A percentile compares a stretch with the other conserved stretches of the same genome.
Evolutionary conservation across 2,329 filamentous ascomycete species (phyloP).

Genomic region (Ophiocordyceps sinensis): DNA sequence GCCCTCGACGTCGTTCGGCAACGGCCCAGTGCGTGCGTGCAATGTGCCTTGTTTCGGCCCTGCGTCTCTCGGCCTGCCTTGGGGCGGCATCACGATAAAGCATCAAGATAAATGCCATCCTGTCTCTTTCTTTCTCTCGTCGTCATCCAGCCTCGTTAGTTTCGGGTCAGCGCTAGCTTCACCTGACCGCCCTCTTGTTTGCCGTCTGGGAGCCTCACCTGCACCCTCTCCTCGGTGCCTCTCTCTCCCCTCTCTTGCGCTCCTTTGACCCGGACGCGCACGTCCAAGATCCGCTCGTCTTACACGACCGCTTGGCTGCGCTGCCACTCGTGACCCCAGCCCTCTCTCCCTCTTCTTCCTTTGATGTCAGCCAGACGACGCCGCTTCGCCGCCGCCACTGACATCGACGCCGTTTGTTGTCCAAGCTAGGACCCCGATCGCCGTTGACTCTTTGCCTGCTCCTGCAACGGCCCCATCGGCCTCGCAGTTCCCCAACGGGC

Average conservation of each 20-base stretch:
- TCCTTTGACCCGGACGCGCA: background rate
- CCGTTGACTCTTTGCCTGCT: background rate
- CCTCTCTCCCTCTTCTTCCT: too few relatives aligned
- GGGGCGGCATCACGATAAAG: background rate
- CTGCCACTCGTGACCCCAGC: too few relatives aligned
- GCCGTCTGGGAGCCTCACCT: background rate
- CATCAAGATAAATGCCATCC: too few relatives aligned
- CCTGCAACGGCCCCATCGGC: background rate
- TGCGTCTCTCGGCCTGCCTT: background rate
- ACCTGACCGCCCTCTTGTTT: background rate
- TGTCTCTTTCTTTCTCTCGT: background rate
- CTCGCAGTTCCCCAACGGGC: background rate
- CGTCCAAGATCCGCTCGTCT: too few relatives aligned
- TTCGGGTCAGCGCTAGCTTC: background rate
- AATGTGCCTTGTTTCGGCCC: background rate
- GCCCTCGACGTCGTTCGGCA: background rate
- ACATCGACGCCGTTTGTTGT: too few relatives aligned
- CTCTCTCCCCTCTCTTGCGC: background rate
- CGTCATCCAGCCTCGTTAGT: background rate
- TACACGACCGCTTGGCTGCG: too few relatives aligned
- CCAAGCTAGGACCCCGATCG: background rate
- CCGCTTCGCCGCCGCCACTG: too few relatives aligned
- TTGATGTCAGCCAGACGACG: too few relatives aligned
- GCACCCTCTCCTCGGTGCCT: background rate
- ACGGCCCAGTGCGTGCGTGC: slow-evolving; percentile 1